Conservation (phyloP, 2,329 filamentous ascomycete genomes). For the Sordariomycetes sp. region DNA sequence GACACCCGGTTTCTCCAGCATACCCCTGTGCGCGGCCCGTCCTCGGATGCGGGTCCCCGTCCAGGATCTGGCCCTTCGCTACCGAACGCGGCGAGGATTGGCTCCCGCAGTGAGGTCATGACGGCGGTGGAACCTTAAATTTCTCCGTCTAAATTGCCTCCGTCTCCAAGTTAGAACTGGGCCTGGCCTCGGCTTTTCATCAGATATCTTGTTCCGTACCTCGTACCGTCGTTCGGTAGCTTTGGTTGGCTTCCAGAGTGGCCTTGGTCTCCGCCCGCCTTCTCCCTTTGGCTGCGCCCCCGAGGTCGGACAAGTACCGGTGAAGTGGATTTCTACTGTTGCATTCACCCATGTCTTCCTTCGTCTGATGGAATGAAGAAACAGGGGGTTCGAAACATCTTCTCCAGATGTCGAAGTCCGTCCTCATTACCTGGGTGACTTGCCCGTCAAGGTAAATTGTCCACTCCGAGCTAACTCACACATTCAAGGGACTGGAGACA, state of each 20-base stretch:
- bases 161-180: neutral
- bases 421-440: too few species aligned
- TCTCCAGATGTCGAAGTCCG: too few species aligned
- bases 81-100: neutral
- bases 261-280: neutral
- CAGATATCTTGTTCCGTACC: neutral
- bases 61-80: neutral
- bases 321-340: too few species aligned
- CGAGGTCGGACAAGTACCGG: too few species aligned
- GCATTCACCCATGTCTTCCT: too few species aligned
- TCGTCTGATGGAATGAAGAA: too few species aligned
- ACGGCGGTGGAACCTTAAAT: neutral
- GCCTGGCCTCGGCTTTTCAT: neutral
- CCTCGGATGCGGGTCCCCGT: neutral
- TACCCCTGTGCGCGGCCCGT: neutral
- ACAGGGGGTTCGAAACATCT: too few species aligned
- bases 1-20: neutral
- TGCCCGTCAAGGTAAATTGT: neutral
- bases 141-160: neutral
- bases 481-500: neutral
- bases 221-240: too few species aligned
- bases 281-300: too few species aligned
- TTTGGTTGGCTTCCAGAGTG: neutral
- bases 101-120: neutral
- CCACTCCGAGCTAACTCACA: neutral